Conservation (phyloP, 345 rosid genomes). For the Leavenworthia alabamica region DNA sequence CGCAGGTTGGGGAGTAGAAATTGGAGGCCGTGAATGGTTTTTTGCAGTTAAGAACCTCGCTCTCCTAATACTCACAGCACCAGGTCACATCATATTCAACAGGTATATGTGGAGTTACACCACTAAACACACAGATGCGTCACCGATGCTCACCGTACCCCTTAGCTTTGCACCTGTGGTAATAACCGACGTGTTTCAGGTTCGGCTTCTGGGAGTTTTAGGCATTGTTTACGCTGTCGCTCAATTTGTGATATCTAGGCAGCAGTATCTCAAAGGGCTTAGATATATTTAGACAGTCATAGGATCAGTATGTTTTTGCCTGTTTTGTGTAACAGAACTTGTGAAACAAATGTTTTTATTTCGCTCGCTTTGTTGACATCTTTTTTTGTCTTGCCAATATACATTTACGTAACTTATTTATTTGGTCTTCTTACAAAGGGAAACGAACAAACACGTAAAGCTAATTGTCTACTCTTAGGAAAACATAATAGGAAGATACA, state of each 20-base stretch:
- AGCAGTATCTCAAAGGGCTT: conserved; percentile 82
- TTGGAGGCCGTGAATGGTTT: conserved; percentile 94
- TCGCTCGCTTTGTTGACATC: background rate
- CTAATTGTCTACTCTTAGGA: background rate
- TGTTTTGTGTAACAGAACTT: conserved; percentile 18
- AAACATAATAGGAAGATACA: conserved; percentile 2
- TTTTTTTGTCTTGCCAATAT: conserved; percentile 6
- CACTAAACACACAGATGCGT: conserved; percentile 51
- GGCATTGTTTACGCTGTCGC: conserved; percentile 75
- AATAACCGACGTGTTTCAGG: conserved; percentile 79
- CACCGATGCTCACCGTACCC: conserved; percentile 70
- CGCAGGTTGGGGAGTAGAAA: conserved; percentile 79
- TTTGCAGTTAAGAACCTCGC: conserved; percentile 88
- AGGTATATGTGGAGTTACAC: conserved; percentile 83
- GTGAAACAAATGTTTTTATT: conserved; percentile 15
- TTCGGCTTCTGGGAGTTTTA: conserved; percentile 68
- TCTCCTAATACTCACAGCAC: conserved; percentile 75
- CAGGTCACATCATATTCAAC: conserved; percentile 89
- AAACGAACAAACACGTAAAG: background rate
- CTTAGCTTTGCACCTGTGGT: conserved; percentile 83
- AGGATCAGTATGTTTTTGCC: conserved; percentile 10
- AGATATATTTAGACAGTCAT: conserved; percentile 65
- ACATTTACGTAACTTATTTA: background rate
- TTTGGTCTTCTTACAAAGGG: background rate
- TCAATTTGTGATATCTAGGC: conserved; percentile 88